Evolutionary conservation across 169 alveolate genomes (phyloP).

Genomic region (Plasmodium fragile): DNA sequence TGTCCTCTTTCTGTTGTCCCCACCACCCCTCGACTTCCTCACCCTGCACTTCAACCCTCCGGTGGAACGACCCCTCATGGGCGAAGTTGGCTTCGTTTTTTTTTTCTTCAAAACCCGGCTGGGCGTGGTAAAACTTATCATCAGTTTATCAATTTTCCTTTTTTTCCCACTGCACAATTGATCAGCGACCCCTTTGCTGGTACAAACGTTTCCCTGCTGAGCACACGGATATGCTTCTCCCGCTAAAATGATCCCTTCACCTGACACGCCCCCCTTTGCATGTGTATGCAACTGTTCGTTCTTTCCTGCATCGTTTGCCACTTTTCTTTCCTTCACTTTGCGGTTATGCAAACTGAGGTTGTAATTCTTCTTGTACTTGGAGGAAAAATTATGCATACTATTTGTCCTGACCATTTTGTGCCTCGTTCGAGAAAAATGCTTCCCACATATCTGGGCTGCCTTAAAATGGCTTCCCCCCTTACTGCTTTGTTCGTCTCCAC

Average conservation of each 20-base stretch:
- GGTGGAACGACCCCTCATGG: neutral
- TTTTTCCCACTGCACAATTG: neutral
- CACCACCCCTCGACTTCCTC: neutral
- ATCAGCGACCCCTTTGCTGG: neutral
- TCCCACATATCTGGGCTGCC: neutral
- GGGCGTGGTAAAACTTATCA: neutral
- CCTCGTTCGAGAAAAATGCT: neutral
- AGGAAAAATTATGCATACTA: conserved; percentile 14
- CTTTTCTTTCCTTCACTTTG: neutral
- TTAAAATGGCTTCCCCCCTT: neutral
- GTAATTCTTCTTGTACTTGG: conserved; percentile 25
- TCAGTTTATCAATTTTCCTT: neutral
- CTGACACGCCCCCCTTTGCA: neutral
- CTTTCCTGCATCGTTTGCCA: neutral
- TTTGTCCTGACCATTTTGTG: neutral
- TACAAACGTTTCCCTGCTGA: neutral
- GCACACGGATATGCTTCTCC: neutral
- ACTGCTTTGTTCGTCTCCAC: neutral
- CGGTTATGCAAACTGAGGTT: conserved; percentile 37
- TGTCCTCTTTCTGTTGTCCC: neutral
- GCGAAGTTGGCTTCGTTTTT: neutral
- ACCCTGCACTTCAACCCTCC: neutral
- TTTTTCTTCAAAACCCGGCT: neutral
- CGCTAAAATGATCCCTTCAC: neutral
- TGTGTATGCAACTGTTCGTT: conserved; percentile 7